Percentiles rank a stretch among this genome's conserved stretches.
Evolutionary conservation across 2,329 filamentous ascomycete species (phyloP).

Genomic region (Aspergillus tanneri): DNA sequence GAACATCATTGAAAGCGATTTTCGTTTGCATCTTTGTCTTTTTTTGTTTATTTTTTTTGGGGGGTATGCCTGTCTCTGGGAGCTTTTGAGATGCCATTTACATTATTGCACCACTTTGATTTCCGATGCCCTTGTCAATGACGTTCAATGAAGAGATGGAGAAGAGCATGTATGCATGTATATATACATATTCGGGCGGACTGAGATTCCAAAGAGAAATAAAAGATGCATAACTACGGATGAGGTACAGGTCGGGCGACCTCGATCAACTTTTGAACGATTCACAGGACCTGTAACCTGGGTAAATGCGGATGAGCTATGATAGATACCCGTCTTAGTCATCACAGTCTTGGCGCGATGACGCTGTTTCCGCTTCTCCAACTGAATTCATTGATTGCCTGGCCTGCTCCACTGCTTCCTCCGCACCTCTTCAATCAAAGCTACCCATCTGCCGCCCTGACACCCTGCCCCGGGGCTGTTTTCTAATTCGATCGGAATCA

Average conservation of each 20-base stretch:
- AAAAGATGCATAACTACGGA: background rate
- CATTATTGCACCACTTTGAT: constrained; percentile 12
- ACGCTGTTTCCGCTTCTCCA: constrained; percentile 23
- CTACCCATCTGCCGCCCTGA: constrained; percentile 5
- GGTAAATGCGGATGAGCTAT: background rate
- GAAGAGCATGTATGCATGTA: background rate
- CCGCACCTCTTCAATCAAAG: constrained; percentile 11
- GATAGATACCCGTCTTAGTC: background rate
- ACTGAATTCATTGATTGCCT: constrained; percentile 7
- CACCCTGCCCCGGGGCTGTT: constrained; percentile 4
- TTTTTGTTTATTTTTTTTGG: constrained; percentile 13
- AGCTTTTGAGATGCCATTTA: constrained; percentile 15
- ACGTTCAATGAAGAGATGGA: background rate
- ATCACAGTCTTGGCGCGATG: constrained; percentile 18
- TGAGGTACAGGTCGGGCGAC: too few species aligned
- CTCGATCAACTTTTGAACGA: too few species aligned
- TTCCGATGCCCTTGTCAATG: background rate
- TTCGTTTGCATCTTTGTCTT: constrained; percentile 10
- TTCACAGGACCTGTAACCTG: too few species aligned
- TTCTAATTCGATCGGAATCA: background rate
- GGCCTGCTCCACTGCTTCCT: constrained; percentile 9
- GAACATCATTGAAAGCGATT: constrained; percentile 16
- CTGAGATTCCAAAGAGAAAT: background rate
- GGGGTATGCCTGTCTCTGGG: too few species aligned
- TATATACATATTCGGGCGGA: constrained; percentile 10